These are phyloP conservation scores for Pulveroboletus sp. DNA, from an alignment of 1,284 basidiomycete genomes.

Conservation along the genomic window DNA sequence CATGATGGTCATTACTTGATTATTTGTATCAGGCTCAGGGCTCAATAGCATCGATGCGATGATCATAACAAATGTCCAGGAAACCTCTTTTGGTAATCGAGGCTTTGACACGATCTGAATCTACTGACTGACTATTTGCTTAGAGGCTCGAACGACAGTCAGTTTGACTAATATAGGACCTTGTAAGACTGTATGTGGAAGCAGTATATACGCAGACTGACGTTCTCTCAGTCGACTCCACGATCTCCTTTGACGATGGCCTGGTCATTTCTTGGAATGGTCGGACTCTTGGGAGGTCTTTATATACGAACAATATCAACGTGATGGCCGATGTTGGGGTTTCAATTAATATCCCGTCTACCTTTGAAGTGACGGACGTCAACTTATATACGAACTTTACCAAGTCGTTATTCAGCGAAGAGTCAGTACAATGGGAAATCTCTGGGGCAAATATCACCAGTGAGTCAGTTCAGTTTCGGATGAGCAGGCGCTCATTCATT, in stretches of 20 bases:
- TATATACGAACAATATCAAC: too few relatives aligned
- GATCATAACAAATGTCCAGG: slow-evolving; percentile 54
- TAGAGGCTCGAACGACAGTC: slow-evolving; percentile 57
- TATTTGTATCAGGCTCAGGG: slow-evolving; percentile 1
- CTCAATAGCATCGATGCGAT: slow-evolving; percentile 49
- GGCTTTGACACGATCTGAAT: background rate
- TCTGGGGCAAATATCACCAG: slow-evolving; percentile 64
- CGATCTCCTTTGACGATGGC: too few relatives aligned
- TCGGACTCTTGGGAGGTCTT: too few relatives aligned
- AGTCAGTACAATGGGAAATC: slow-evolving; percentile 74
- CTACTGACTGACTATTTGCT: slow-evolving; percentile 6
- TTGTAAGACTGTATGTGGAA: slow-evolving; percentile 42
- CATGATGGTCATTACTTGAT: background rate
- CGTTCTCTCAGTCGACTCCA: too few relatives aligned
- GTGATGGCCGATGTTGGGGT: too few relatives aligned
- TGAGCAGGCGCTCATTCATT: slow-evolving; percentile 5
- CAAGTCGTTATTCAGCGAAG: slow-evolving; percentile 59
- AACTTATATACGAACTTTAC: slow-evolving; percentile 66
- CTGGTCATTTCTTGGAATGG: too few relatives aligned
- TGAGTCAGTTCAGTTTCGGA: slow-evolving; percentile 18
- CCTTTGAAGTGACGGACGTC: slow-evolving; percentile 63
- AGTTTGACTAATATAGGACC: slow-evolving; percentile 63
- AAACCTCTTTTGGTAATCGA: slow-evolving; percentile 52
- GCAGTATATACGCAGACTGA: slow-evolving; percentile 5
- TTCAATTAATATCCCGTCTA: slow-evolving; percentile 50